Base-by-base conservation (phyloP, 768 basidiomycete species). In the Suillus luteus region DNA sequence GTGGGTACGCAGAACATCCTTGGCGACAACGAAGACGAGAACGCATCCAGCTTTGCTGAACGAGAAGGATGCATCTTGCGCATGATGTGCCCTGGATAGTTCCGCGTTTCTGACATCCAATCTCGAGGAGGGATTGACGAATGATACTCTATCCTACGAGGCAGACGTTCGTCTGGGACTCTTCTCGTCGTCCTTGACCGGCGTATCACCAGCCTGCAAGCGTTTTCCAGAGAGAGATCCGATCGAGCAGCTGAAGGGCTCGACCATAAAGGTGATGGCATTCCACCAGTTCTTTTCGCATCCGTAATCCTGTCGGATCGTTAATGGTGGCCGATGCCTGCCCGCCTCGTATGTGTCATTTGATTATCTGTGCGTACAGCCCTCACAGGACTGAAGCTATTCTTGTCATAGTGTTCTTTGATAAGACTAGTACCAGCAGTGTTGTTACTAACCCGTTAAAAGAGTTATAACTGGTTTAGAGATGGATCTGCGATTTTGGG, bases 251-350 rank as follows among this genome's bases (percentile, higher is more conserved):
- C 81, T 83, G 66, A 95, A 78, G 8, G 91, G 89, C 71, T 92
- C 90, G 2, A 92, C 90, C 86, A 95, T 92, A 41, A 95, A 85
- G 0, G 90, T 93, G 66, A 97, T 81, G 0, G 95, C 95, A 75
- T 92, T 95, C 69, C 93, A 78, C 71, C 89, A 81, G 65, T 77
- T 81, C 75, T 87, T 87, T 80, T 86, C 61, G 72, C 64, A 64
- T 71, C 69, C 55, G 67, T 66, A 57, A 61, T 60, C 10, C 11
- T 22, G 12, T 37, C 14, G 38, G 69, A 55, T 35, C 75, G 17
- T 17, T 15, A 17, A 41, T 41, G 5, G 40, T 17, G 17, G 17
- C 41, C 17, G 17, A 17, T 15, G 7, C 17, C 2, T 17, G 17
- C 17, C 41, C 15, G 41, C 15, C 2, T 41, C 15, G 15, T 41